Base-by-base conservation (phyloP, 257 asterid genomes). In the Capsicum pubescens region DNA sequence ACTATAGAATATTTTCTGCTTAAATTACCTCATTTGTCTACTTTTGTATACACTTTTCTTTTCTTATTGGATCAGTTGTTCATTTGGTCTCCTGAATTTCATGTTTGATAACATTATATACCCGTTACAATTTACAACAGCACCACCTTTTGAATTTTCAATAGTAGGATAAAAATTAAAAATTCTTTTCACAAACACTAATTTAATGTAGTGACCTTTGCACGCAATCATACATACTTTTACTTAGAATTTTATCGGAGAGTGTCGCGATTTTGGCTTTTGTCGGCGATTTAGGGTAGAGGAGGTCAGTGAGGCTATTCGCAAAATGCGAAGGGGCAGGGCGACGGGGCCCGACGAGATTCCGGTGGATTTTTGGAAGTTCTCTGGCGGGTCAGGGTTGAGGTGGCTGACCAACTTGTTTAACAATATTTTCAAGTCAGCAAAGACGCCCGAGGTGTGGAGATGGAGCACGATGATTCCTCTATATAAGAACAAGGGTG, bases 161-260 rank as follows among this genome's bases (percentile, higher is more conserved):
- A 42, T 70, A 70, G 57, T 35, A 42, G 15, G 77, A 39, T 68
- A 44, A 4, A 16, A 69, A 11, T 70, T 68, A 44, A 4, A 16
- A 69, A 11, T 70, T 70, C 78, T 69, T 42, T 42, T 69, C 78
- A 42, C 44, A 70, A 70, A 70, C 16, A 17, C 56, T 42, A 68
- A 3, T n/a, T 42, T 35, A 16, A 0, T 69, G 55, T 39, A 54
- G 39, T 69, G 55, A 42, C 2, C 79, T 70, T 70, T 70, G 5
- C 79, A 17, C 57, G 12, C 57, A 44, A 44, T 44, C 79, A 42
- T 46, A 17, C 79, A 70, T 39, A 5, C 57, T 42, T 44, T 56
- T 42, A 17, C 42, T 16, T 35, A 44, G 6, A 42, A 42, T 44
- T 69, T 42, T 48, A 44, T 39, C 12, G 4, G 32, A 26, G 32